phyloP scores from a whole-genome alignment of 371 early-diverging fungal species.

The Mucor velutinosus region DNA sequence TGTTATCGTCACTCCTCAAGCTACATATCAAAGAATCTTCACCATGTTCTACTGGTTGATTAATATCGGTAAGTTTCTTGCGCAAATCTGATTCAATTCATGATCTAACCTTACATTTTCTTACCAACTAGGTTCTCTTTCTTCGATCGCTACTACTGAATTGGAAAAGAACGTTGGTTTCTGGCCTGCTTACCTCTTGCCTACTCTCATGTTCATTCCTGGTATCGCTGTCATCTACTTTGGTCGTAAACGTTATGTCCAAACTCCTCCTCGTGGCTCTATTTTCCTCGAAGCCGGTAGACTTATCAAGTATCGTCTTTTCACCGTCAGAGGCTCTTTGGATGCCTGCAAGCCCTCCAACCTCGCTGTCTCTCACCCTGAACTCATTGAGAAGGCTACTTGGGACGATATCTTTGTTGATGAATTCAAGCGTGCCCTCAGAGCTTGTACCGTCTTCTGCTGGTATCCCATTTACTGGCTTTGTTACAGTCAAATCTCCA shows the following conservation, averaged over 20 bases:
- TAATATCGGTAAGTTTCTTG: constrained; percentile 52
- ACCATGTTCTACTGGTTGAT: constrained; percentile 42
- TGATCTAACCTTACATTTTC: neutral
- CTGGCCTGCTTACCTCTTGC: constrained; percentile 72
- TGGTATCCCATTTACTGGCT: constrained; percentile 83
- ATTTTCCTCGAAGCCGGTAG: constrained; percentile 48
- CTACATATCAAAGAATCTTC: constrained; percentile 45
- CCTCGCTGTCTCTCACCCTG: constrained; percentile 36
- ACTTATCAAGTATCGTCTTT: constrained; percentile 20
- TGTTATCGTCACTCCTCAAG: constrained; percentile 55
- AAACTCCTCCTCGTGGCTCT: constrained; percentile 64
- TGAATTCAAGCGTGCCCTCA: constrained; percentile 64
- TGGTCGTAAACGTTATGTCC: constrained; percentile 63
- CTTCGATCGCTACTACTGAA: constrained; percentile 63
- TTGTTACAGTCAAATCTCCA: constrained; percentile 74
- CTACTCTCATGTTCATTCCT: constrained; percentile 69
- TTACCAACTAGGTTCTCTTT: constrained; percentile 48
- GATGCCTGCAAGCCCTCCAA: constrained; percentile 46
- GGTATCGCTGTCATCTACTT: constrained; percentile 62
- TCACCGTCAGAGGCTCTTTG: constrained; percentile 34
- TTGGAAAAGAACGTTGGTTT: constrained; percentile 60
- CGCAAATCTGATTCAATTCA: neutral
- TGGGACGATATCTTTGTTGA: constrained; percentile 79
- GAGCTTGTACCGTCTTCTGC: constrained; percentile 72
- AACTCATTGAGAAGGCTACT: constrained; percentile 31